These are phyloP conservation scores for Fusarium sp. DNA, from an alignment of 2,329 filamentous ascomycete species.

Conservation along the genomic window DNA sequence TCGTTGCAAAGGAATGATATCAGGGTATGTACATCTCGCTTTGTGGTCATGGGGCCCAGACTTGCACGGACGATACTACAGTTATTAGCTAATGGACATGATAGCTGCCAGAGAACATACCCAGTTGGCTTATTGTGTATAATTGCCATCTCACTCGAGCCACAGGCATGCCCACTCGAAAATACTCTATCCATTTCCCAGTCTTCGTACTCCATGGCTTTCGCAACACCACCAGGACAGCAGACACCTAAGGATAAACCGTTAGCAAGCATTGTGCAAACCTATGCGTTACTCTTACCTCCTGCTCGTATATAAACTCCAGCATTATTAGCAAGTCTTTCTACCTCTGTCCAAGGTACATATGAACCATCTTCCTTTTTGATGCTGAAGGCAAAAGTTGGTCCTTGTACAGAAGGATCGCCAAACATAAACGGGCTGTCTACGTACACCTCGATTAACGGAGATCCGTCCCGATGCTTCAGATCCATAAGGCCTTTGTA, in stretches of 20 bases:
- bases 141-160: slow-evolving; percentile 62
- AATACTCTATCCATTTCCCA: slow-evolving; percentile 66
- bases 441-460: slow-evolving; percentile 66
- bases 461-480: slow-evolving; percentile 63
- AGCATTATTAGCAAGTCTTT: slow-evolving; percentile 64
- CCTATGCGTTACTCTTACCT: slow-evolving; percentile 49
- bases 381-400: slow-evolving; percentile 74
- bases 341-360: slow-evolving; percentile 68
- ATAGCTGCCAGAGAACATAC: slow-evolving; percentile 44
- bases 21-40: slow-evolving; percentile 63
- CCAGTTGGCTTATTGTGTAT: slow-evolving; percentile 66
- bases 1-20: slow-evolving; percentile 55
- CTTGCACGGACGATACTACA: slow-evolving; percentile 68
- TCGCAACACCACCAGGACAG: slow-evolving; percentile 59
- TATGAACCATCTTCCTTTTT: slow-evolving; percentile 62
- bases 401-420: slow-evolving; percentile 65
- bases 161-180: slow-evolving; percentile 68
- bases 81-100: slow-evolving; percentile 4
- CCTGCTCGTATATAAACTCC: slow-evolving; percentile 69
- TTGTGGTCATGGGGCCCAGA: slow-evolving; percentile 70
- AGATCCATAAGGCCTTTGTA: slow-evolving; percentile 60
- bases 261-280: neutral
- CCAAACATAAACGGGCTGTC: slow-evolving; percentile 59
- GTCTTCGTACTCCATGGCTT: slow-evolving; percentile 61
- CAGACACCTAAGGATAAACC: slow-evolving; percentile 54